Evolutionary conservation across 139 green algal genomes (phyloP), one percentile per base, ranked within the genome.

Genomic region (Chlamydomonas asymmetrica): DNA sequence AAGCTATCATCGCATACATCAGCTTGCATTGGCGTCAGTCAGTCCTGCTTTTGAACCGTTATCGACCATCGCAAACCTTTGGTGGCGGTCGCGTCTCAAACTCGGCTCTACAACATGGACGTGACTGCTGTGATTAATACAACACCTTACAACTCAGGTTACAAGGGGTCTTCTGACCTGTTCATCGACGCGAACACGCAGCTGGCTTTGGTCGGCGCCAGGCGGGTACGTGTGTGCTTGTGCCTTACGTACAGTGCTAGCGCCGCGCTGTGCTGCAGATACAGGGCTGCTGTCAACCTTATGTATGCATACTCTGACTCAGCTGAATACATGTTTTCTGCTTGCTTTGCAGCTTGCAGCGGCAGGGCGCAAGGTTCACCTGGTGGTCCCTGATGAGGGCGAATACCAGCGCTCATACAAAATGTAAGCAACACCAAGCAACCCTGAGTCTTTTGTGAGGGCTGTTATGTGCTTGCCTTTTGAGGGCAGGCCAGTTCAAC

Each of bases 161-260:
- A 96, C 90, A 96, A 95, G 81, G 87, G 86, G 3, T 77, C 84
- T 1, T 97, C 93, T 0, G 94, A 98, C 71, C 50, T 91, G 7
- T 98, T 91, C 76, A 96, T 98, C 57, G 94, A 98, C 63, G 79
- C 93, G 29, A 98, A 97, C 73, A 84, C 92, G 27, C 93, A 96
- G 74, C 84, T 97, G 54, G 92, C 93, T 0, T 65, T 98, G 18
- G 79, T 87, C n/a, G 91, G 78, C 4, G 92, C 87, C 0, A 81
- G 79, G 59, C 64, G 85, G 79, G 80, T 93, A 61, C 34, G 80
- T 56, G 49, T n/a, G n/a, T n/a, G n/a, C 49, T 20, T 59, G 49
- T 59, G 49, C 49, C 20, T 59, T 20, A n/a, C 20, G 49, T 22
- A 59, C 20, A 20, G 22, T 22, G 49, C 49, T n/a, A 59, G 49